Base-by-base conservation (phyloP, 2,329 filamentous ascomycete species). In the Penicillium vulpinum region DNA sequence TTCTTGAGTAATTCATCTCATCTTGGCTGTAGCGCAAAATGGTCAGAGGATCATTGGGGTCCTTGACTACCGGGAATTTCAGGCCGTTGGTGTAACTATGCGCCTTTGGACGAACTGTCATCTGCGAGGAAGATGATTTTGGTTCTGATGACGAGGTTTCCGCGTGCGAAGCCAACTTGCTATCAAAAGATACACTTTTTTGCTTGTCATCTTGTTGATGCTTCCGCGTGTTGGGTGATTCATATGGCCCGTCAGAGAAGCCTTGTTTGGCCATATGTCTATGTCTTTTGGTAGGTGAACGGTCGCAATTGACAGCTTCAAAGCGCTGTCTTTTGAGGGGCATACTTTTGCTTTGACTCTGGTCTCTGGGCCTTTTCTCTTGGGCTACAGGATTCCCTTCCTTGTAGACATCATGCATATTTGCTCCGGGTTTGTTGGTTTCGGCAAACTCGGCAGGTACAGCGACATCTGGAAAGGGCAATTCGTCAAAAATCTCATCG, bases 21-120 rank as follows among this genome's bases (percentile, higher is more conserved):
- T 81, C 79, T 70, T 93, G 90, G 66, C 88, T 91, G 29, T 91
- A 77, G 43, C 87, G 84, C 44, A 85, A 64, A 28, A 81, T 78
- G 0, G 88, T 89, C 57, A 80, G 80, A 5, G 84, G 82, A 64
- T 90, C 85, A 63, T 86, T 82, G 1, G 87, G 83, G 63, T 93
- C 85, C 73, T 96, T 95, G 22, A 93, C 89, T 13, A 92, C 83
- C 1, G 88, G 83, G 66, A 91, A 95, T 28, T 81, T 81, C 26
- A 91, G 77, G 22, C 78, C 80, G 60, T 80, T 67, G 62, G 75
- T 71, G 62, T 75, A 61, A 56, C 71, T 64, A 22, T 56, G 51
- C 7, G 69, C 69, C 47, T 70, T 73, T 43, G 59, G 44, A 53
- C 67, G 61, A 49, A 62, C 44, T 47, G 67, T 66, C 45, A 56